These are phyloP conservation scores for Caryopteris hybrid DNA, from an alignment of 305 asterid genomes.

Conservation along the genomic window DNA sequence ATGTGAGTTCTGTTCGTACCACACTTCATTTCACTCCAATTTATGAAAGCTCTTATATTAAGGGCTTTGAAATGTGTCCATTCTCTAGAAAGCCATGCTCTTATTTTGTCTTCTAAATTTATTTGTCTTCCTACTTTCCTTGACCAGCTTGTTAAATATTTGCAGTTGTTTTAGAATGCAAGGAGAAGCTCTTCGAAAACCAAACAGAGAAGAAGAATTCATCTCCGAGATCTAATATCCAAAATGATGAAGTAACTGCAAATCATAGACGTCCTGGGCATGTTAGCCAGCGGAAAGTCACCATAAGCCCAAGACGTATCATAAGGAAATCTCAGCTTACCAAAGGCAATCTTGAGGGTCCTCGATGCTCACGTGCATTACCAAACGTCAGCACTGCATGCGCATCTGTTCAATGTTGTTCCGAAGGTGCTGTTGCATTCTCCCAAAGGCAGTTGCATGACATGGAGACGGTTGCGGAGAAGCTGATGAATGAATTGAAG, in stretches of 20 bases:
- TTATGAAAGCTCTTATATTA: background rate
- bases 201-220: conserved; percentile 31
- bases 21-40: background rate
- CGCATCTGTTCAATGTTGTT: conserved; percentile 63
- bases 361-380: conserved; percentile 52
- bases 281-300: conserved; percentile 33
- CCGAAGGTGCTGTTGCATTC: conserved; percentile 79
- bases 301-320: conserved; percentile 29
- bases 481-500: conserved; percentile 74
- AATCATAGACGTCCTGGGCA: conserved; percentile 27
- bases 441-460: conserved; percentile 87
- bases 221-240: conserved; percentile 25
- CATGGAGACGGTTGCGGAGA: conserved; percentile 66
- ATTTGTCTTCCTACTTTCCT: conserved; percentile 10
- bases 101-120: conserved; percentile 1
- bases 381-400: conserved; percentile 62
- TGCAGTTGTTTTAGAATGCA: conserved; percentile 39
- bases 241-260: conserved; percentile 24
- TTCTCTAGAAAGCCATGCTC: background rate
- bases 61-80: background rate
- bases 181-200: conserved; percentile 39
- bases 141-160: conserved; percentile 16
- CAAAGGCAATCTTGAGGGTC: conserved; percentile 61
- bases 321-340: conserved; percentile 38
- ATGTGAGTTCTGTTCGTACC: conserved; percentile 3